Conservation (phyloP, 352 stramenopile genomes). For the Globisporangium recalcitrans region DNA sequence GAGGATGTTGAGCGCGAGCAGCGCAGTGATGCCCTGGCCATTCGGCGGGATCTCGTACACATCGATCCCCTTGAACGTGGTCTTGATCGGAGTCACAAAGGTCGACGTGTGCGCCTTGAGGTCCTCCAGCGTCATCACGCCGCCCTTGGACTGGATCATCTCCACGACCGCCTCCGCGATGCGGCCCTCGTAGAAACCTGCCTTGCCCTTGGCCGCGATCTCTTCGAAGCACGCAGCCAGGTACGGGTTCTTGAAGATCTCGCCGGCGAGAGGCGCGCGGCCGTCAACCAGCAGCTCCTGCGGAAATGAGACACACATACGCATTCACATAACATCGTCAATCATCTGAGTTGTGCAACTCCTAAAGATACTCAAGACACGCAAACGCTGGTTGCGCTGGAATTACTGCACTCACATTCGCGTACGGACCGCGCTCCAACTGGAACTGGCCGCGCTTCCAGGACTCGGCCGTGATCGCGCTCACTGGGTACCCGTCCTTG, state of each 20-base stretch:
- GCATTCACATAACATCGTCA: neutral
- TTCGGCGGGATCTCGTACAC: slow-evolving; percentile 95
- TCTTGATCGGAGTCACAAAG: slow-evolving; percentile 91
- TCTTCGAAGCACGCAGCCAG: slow-evolving; percentile 82
- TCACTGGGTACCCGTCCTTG: slow-evolving; percentile 91
- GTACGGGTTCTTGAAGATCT: slow-evolving; percentile 87
- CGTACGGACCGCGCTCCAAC: slow-evolving; percentile 53
- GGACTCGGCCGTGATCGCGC: slow-evolving; percentile 76
- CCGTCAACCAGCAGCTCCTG: slow-evolving; percentile 54
- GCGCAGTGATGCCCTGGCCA: slow-evolving; percentile 93
- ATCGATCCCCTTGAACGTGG: slow-evolving; percentile 77
- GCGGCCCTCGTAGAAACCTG: slow-evolving; percentile 80
- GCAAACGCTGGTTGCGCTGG: neutral
- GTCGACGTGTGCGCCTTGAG: slow-evolving; percentile 78
- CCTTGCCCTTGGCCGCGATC: slow-evolving; percentile 82
- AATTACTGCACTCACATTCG: slow-evolving; percentile 15
- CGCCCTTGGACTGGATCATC: slow-evolving; percentile 53
- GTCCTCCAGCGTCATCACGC: slow-evolving; percentile 82
- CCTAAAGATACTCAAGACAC: neutral
- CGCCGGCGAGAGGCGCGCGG: slow-evolving; percentile 45
- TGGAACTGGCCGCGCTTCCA: slow-evolving; percentile 78
- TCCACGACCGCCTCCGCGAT: slow-evolving; percentile 88
- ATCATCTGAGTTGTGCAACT: neutral
- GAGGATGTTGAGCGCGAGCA: slow-evolving; percentile 94
- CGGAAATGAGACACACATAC: neutral